Conservation (phyloP, 768 basidiomycete species). For the Sarcodon aspratus region DNA sequence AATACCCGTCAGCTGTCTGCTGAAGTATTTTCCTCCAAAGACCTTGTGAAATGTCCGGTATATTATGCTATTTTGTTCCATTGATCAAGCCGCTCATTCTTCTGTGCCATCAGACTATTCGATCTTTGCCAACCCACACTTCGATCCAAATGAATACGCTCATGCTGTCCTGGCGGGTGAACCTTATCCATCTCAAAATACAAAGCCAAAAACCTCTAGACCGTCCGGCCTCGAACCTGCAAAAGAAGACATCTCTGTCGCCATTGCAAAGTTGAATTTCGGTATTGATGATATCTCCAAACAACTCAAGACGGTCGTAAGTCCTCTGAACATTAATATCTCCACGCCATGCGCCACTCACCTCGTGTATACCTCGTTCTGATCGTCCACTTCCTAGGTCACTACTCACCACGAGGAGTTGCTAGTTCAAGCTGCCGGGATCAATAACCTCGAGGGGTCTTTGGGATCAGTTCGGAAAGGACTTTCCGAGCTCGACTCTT, state of each 20-base stretch:
- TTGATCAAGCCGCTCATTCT: background rate
- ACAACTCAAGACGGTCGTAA: conserved; percentile 77
- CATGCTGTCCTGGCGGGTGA: conserved; percentile 84
- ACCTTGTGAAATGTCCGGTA: no score
- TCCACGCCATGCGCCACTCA: conserved; percentile 1
- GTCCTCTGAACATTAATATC: conserved; percentile 12
- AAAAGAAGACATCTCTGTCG: conserved; percentile 83
- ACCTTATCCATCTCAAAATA: conserved; percentile 41
- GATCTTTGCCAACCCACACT: conserved; percentile 61
- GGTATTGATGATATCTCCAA: conserved; percentile 88
- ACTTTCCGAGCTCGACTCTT: conserved; percentile 61
- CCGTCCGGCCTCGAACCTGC: conserved; percentile 36
- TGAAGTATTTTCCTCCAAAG: no score
- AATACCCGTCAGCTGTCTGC: no score
- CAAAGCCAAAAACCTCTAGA: conserved; percentile 16
- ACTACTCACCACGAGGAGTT: conserved; percentile 75
- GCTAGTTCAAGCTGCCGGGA: conserved; percentile 69
- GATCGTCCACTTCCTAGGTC: conserved; percentile 34
- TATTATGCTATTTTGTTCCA: conserved; percentile 2
- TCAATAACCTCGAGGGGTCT: conserved; percentile 60
- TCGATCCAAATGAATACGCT: conserved; percentile 86
- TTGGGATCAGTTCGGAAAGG: conserved; percentile 57
- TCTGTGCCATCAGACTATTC: conserved; percentile 47
- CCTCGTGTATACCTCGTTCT: conserved; percentile 5
- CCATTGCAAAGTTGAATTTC: conserved; percentile 77